Conservation (phyloP, 345 rosid genomes). For the Eucalyptus coolabah region DNA sequence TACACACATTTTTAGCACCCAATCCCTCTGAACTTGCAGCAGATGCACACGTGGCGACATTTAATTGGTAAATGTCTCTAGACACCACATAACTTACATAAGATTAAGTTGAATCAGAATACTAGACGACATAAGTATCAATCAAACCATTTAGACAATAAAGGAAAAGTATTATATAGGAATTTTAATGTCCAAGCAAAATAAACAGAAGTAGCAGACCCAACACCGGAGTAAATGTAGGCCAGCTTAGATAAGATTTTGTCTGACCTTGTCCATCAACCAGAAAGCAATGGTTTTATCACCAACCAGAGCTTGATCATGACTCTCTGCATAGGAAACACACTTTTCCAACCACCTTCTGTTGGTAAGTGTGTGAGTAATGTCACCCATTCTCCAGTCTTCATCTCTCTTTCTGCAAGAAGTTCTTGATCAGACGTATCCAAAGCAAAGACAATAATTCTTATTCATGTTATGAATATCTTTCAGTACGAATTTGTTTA, state of each 20-base stretch:
- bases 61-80: not conserved
- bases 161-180: not conserved
- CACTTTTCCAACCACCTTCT: conserved; percentile 91
- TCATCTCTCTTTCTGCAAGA: conserved; percentile 68
- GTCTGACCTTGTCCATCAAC: conserved; percentile 91
- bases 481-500: not conserved
- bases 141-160: not conserved
- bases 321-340: conserved; percentile 87
- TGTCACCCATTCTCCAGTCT: conserved; percentile 80
- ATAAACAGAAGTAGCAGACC: not conserved
- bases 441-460: not conserved
- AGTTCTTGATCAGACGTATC: not conserved
- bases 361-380: conserved; percentile 63
- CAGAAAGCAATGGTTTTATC: conserved; percentile 97
- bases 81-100: not conserved
- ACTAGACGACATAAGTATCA: not conserved
- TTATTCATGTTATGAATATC: not conserved
- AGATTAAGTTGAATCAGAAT: not conserved
- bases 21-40: not conserved
- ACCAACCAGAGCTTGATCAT: conserved; percentile 99
- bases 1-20: not conserved
- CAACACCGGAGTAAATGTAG: not conserved
- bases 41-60: not conserved
- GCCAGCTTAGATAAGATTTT: not conserved
- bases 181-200: not conserved